These are phyloP conservation scores for Phytophthora kernoviae DNA, from an alignment of 352 stramenopile genomes.

Conservation along the genomic window DNA sequence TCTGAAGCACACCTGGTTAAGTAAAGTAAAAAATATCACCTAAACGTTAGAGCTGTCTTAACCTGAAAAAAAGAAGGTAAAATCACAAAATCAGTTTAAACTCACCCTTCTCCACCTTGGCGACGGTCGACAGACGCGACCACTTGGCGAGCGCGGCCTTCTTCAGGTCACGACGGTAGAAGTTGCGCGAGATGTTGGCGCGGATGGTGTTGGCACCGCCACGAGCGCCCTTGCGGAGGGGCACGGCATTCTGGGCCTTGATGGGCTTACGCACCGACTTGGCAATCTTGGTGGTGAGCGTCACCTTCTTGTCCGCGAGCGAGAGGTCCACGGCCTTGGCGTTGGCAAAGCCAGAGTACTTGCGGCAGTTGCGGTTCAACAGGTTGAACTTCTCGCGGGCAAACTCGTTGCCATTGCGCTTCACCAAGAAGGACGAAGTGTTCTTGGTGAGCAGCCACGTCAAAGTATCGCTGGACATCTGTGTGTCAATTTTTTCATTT, in stretches of 20 bases:
- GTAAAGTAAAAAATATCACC: slow-evolving; percentile 6
- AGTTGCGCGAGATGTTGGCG: slow-evolving; percentile 89
- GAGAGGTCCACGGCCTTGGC: slow-evolving; percentile 93
- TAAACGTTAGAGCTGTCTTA: too few species aligned
- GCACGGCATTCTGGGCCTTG: slow-evolving; percentile 75
- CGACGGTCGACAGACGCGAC: slow-evolving; percentile 86
- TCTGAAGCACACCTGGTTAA: slow-evolving; percentile 71
- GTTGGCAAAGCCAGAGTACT: slow-evolving; percentile 96
- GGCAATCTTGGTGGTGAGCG: slow-evolving; percentile 81
- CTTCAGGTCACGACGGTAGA: slow-evolving; percentile 88
- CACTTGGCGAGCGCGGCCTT: slow-evolving; percentile 83
- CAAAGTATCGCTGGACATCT: slow-evolving; percentile 94
- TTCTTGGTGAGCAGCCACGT: slow-evolving; percentile 97
- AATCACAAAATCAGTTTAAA: too few species aligned
- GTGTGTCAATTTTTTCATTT: neutral
- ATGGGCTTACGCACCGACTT: slow-evolving; percentile 74
- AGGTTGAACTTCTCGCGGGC: slow-evolving; percentile 96
- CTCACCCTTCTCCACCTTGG: slow-evolving; percentile 89
- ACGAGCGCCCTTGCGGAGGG: slow-evolving; percentile 84
- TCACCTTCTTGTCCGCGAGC: slow-evolving; percentile 88
- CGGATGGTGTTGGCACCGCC: slow-evolving; percentile 86
- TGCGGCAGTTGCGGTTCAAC: slow-evolving; percentile 94
- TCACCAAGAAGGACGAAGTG: slow-evolving; percentile 96
- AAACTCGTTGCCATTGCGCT: slow-evolving; percentile 92
- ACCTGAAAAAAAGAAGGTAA: too few species aligned